Percentiles rank a stretch among this genome's conserved stretches.
phyloP scores from a whole-genome alignment of 2,329 filamentous ascomycete species.

The Cyphellophora attinorum region DNA sequence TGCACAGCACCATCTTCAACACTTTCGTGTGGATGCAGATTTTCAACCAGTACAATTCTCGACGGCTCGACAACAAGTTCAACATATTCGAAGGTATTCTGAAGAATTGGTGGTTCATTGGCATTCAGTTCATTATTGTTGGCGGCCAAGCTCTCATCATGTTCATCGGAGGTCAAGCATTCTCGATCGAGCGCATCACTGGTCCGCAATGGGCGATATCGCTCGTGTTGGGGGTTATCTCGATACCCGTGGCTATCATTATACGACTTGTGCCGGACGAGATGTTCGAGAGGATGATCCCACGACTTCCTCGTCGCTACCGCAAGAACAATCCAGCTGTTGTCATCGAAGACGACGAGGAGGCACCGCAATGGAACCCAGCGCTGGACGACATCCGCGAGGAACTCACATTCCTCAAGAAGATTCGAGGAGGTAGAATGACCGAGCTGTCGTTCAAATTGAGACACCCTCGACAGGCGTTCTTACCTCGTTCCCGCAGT shows the following conservation, averaged over 20 bases:
- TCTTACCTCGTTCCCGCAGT: conserved; percentile 25
- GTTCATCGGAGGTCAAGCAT: conserved; percentile 47
- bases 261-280: conserved; percentile 43
- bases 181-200: conserved; percentile 40
- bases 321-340: conserved; percentile 19
- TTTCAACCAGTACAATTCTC: conserved; percentile 60
- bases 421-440: conserved; percentile 53
- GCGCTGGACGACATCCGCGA: conserved; percentile 54
- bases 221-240: conserved; percentile 39
- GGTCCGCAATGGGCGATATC: conserved; percentile 47
- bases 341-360: conserved; percentile 30
- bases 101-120: conserved; percentile 49
- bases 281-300: conserved; percentile 36
- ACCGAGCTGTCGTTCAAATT: conserved; percentile 52
- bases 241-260: conserved; percentile 40
- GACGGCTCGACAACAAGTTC: conserved; percentile 53
- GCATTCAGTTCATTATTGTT: conserved; percentile 49
- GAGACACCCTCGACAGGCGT: conserved; percentile 47
- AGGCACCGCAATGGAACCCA: conserved; percentile 47
- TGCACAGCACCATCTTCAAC: conserved; percentile 58
- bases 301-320: conserved; percentile 18
- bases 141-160: conserved; percentile 49
- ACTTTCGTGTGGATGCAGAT: conserved; percentile 66
- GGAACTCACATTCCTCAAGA: conserved; percentile 55
- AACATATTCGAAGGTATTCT: conserved; percentile 52